Evolutionary conservation across 768 basidiomycete species (phyloP).

Genomic region (Pleurotus giganteus): DNA sequence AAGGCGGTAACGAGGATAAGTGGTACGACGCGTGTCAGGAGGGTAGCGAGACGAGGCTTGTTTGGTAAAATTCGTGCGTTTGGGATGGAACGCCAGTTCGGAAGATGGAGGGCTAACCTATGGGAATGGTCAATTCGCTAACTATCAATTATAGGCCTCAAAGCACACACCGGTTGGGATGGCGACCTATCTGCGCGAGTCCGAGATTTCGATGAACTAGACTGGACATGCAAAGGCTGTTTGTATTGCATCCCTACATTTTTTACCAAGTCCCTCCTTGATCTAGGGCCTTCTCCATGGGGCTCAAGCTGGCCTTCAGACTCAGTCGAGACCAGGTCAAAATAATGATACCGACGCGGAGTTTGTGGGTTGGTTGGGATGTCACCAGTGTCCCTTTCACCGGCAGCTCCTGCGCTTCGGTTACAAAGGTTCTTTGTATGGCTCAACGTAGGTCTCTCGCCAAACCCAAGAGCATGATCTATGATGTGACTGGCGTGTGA

Average conservation of each 20-base stretch:
- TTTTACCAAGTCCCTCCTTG: conserved; percentile 48
- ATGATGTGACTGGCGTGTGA: conserved; percentile 60
- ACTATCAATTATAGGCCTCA: background rate
- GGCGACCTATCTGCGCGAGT: background rate
- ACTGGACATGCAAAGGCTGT: background rate
- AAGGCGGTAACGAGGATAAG: conserved; percentile 13
- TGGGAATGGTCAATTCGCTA: background rate
- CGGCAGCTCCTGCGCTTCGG: conserved; percentile 19
- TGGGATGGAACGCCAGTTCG: background rate
- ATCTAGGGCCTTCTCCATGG: conserved; percentile 39
- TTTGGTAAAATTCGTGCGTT: conserved; percentile 14
- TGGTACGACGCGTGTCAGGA: conserved; percentile 14
- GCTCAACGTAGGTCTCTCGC: conserved; percentile 16
- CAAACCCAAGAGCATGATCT: conserved; percentile 38
- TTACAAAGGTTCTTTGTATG: conserved; percentile 14
- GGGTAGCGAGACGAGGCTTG: conserved; percentile 13
- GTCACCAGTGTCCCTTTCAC: background rate
- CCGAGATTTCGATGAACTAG: background rate
- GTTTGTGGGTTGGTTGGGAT: conserved; percentile 11
- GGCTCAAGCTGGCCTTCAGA: conserved; percentile 46
- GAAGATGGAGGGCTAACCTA: background rate
- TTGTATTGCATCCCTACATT: conserved; percentile 6
- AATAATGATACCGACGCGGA: conserved; percentile 55
- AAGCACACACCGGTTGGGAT: background rate
- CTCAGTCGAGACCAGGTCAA: conserved; percentile 55